Percentiles rank a stretch among this genome's conserved stretches.
Evolutionary conservation across 208 protist species (phyloP).

Genomic region (Leishmania amazonensis): DNA sequence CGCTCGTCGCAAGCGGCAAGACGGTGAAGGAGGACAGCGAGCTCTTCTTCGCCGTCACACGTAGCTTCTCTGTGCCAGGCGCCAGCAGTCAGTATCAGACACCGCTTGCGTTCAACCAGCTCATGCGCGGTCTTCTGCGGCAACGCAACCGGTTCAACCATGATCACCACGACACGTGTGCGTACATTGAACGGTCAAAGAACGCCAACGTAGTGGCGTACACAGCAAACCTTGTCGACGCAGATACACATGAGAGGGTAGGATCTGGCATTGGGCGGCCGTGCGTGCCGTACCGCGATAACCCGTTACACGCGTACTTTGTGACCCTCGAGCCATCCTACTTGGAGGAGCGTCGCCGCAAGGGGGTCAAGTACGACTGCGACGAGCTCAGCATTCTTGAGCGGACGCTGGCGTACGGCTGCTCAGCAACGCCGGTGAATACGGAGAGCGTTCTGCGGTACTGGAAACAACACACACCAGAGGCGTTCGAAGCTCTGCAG

Average conservation of each 20-base stretch:
- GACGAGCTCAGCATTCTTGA: conserved; percentile 75
- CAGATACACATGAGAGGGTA: conserved; percentile 16
- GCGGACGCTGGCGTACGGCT: conserved; percentile 79
- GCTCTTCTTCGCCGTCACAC: conserved; percentile 33
- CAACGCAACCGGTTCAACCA: conserved; percentile 64
- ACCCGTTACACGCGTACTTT: conserved; percentile 76
- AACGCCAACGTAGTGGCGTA: conserved; percentile 84
- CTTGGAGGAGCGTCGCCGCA: conserved; percentile 48
- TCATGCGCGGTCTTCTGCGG: conserved; percentile 36
- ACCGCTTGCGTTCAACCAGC: conserved; percentile 41
- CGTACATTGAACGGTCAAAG: conserved; percentile 83
- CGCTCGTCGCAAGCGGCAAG: conserved; percentile 18
- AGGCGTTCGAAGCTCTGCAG: conserved; percentile 18
- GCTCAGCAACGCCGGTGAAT: conserved; percentile 38
- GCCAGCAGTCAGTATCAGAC: conserved; percentile 29
- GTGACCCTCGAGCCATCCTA: conserved; percentile 72
- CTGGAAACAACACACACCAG: conserved; percentile 26
- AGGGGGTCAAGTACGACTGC: conserved; percentile 46
- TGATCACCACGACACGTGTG: conserved; percentile 77
- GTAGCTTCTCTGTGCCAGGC: conserved; percentile 29
- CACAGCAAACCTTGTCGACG: conserved; percentile 47
- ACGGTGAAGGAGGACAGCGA: conserved; percentile 33
- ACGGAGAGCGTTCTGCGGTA: conserved; percentile 19
- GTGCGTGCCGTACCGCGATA: conserved; percentile 36
- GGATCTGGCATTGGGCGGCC: conserved; percentile 35